Evolutionary conservation across 2,329 filamentous ascomycete species (phyloP), one percentile per base, ranked within the genome.

Genomic region (Fusarium acutatum): DNA sequence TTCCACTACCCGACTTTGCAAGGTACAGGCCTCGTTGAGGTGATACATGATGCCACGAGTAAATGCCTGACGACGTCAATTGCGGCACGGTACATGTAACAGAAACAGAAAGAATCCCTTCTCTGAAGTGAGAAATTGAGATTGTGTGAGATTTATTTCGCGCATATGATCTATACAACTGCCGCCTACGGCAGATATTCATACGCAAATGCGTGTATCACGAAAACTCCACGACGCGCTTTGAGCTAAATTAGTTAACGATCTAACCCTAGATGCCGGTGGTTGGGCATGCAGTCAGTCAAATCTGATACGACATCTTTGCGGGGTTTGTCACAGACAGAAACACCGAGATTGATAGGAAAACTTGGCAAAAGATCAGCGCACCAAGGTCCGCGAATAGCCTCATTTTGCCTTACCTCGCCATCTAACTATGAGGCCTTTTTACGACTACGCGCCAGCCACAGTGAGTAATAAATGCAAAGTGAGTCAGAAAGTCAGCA

Each of bases 281-380:
- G 67, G 67, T 64, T 69, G 67, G 67, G 65, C 47, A 63, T 69
- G 58, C 18, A 35, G 59, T 34, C 67, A 30, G 32, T 35, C n/a
- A 44, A 60, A 69, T 69, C 52, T 69, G 65, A 69, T 52, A 53
- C 67, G 43, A 50, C 41, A 28, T 64, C 38, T 58, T 65, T 65
- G 66, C 50, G 66, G 67, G 65, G 67, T 37, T 50, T 46, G 64
- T 63, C 44, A 44, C 38, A 44, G 57, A 40, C 11, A 38, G 46
- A 52, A 20, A 49, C 43, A 47, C 44, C 60, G 59, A 65, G 52
- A 60, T 69, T 65, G 66, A 69, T 64, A 64, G 52, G 28, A 53
- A 58, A 40, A 34, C 40, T 34, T 53, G 60, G 66, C 24, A 40
- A 43, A 35, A 15, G 57, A 70, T 69, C 46, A 46, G 40, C 63